phyloP scores from a whole-genome alignment of 2,329 filamentous ascomycete species.

The Talaromyces sp. region DNA sequence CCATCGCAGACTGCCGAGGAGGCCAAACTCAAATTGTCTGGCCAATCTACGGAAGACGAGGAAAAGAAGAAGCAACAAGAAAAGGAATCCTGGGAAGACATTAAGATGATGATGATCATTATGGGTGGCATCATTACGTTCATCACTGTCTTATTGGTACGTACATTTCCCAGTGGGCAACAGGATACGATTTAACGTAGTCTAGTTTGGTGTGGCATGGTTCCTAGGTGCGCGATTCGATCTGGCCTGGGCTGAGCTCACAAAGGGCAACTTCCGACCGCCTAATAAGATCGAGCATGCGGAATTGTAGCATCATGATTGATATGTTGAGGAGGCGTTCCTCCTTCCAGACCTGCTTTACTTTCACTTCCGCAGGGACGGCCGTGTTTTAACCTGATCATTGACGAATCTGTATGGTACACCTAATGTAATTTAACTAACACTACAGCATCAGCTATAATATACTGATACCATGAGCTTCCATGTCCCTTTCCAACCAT shows the following conservation, averaged over 20 bases:
- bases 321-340: neutral
- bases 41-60: slow-evolving; percentile 59
- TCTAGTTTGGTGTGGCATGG: slow-evolving; percentile 73
- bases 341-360: neutral
- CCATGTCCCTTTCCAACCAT: neutral
- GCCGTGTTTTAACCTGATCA: slow-evolving; percentile 19
- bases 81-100: slow-evolving; percentile 54
- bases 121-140: slow-evolving; percentile 70
- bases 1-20: slow-evolving; percentile 73
- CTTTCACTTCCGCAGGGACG: neutral
- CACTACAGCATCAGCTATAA: slow-evolving; percentile 14
- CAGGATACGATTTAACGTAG: slow-evolving; percentile 15
- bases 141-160: slow-evolving; percentile 77
- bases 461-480: slow-evolving; percentile 23
- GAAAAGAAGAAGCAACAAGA: slow-evolving; percentile 51
- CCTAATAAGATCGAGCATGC: slow-evolving; percentile 37
- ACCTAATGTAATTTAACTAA: slow-evolving; percentile 34
- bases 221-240: slow-evolving; percentile 81
- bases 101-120: slow-evolving; percentile 65
- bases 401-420: slow-evolving; percentile 25
- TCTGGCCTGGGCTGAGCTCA: slow-evolving; percentile 60
- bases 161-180: slow-evolving; percentile 30
- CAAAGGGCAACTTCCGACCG: slow-evolving; percentile 47
- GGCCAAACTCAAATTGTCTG: slow-evolving; percentile 45
- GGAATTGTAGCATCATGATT: slow-evolving; percentile 41